phyloP scores from a whole-genome alignment of 2,329 filamentous ascomycete species.

The Chalara sp. region DNA sequence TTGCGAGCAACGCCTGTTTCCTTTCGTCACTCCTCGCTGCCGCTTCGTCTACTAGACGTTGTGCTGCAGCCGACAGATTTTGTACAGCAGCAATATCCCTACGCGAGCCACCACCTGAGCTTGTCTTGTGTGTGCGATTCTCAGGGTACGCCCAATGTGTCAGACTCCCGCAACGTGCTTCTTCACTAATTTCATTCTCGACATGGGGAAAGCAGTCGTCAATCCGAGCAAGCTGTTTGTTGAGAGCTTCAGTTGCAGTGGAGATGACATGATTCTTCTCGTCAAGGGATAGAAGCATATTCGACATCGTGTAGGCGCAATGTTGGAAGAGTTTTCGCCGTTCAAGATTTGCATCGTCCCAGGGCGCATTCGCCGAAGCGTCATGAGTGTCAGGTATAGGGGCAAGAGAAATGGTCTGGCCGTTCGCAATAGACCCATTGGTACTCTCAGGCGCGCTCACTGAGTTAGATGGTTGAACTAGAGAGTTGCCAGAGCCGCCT shows the following conservation, averaged over 20 bases:
- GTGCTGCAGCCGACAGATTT: slow-evolving; percentile 60
- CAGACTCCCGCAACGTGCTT: slow-evolving; percentile 85
- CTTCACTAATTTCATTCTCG: slow-evolving; percentile 84
- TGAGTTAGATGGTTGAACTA: slow-evolving; percentile 19
- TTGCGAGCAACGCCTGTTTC: slow-evolving; percentile 73
- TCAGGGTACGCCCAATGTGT: slow-evolving; percentile 95
- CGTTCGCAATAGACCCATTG: slow-evolving; percentile 25
- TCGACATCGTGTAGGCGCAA: slow-evolving; percentile 69
- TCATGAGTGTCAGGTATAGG: slow-evolving; percentile 30
- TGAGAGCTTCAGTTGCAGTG: slow-evolving; percentile 83
- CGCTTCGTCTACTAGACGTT: slow-evolving; percentile 74
- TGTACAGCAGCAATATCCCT: slow-evolving; percentile 74
- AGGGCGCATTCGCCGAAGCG: slow-evolving; percentile 37
- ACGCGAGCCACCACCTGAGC: slow-evolving; percentile 65
- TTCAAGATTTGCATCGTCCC: slow-evolving; percentile 51
- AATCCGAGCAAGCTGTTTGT: slow-evolving; percentile 76
- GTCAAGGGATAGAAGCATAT: slow-evolving; percentile 84
- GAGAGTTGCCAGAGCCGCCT: slow-evolving; percentile 22
- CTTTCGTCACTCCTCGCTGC: slow-evolving; percentile 77
- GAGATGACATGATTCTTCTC: slow-evolving; percentile 97
- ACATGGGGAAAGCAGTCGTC: slow-evolving; percentile 84
- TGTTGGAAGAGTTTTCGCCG: slow-evolving; percentile 72
- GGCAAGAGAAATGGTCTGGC: slow-evolving; percentile 18
- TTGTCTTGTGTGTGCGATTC: slow-evolving; percentile 60
- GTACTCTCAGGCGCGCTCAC: slow-evolving; percentile 21